Percentiles rank a stretch among this genome's conserved stretches.
Conservation (phyloP, 2,329 filamentous ascomycete genomes). For the Stagonosporopsis chrysanthemi region DNA sequence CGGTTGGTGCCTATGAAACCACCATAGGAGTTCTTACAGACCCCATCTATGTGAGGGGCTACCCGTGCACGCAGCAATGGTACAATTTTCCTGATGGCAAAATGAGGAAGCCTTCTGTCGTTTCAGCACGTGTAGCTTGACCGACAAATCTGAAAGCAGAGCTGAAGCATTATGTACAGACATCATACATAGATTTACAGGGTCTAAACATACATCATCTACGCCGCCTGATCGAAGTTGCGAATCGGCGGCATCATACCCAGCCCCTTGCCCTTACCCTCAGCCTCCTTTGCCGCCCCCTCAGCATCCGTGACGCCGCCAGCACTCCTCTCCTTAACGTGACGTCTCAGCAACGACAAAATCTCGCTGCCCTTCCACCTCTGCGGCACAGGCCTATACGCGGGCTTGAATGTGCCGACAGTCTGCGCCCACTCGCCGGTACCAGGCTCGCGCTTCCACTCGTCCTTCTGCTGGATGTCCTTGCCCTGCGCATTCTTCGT, state of each 20-base stretch:
- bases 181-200: conserved; percentile 10
- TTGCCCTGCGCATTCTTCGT: conserved; percentile 56
- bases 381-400: conserved; percentile 86
- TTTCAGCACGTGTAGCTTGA: background rate
- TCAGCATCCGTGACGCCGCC: conserved; percentile 58
- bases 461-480: conserved; percentile 53
- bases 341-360: conserved; percentile 75
- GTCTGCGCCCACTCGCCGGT: conserved; percentile 96
- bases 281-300: conserved; percentile 44
- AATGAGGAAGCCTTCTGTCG: background rate
- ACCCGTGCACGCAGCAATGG: no score
- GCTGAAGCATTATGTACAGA: conserved; percentile 2
- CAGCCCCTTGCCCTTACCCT: conserved; percentile 49
- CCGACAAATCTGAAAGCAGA: background rate
- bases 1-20: background rate
- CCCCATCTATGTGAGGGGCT: background rate
- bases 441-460: conserved; percentile 60
- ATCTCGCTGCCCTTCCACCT: conserved; percentile 88
- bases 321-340: conserved; percentile 77
- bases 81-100: no score
- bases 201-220: background rate
- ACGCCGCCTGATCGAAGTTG: conserved; percentile 51
- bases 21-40: no score
- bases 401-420: conserved; percentile 89
- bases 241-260: conserved; percentile 61